Conservation (phyloP, 495 filamentous ascomycete genomes). For the Xylaria telfairii region DNA sequence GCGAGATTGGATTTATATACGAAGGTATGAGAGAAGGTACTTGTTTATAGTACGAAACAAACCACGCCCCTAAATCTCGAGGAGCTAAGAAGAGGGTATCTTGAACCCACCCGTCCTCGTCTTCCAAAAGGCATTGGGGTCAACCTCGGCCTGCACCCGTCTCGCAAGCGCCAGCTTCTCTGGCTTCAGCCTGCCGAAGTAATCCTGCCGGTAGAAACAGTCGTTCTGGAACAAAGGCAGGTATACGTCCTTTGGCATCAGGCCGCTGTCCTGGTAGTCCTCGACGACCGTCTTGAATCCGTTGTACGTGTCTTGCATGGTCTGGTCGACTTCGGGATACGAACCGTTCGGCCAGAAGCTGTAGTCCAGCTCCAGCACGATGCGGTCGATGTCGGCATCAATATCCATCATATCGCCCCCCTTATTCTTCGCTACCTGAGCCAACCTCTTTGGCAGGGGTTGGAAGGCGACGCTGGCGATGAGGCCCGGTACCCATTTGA, state of each 20-base stretch:
- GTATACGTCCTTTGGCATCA: slow-evolving; percentile 55
- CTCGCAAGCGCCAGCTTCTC: slow-evolving; percentile 49
- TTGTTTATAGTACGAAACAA: not conserved
- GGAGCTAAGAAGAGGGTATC: slow-evolving; percentile 26
- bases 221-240: slow-evolving; percentile 68
- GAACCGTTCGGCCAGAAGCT: slow-evolving; percentile 53
- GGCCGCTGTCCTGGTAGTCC: slow-evolving; percentile 38
- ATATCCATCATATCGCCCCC: slow-evolving; percentile 61
- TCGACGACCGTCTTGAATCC: slow-evolving; percentile 51
- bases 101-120: slow-evolving; percentile 62
- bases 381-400: slow-evolving; percentile 57
- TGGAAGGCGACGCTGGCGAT: slow-evolving; percentile 63
- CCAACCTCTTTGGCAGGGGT: slow-evolving; percentile 59
- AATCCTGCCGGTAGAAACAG: slow-evolving; percentile 62
- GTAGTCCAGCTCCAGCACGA: slow-evolving; percentile 65
- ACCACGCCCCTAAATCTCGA: no score
- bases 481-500: slow-evolving; percentile 52
- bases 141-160: slow-evolving; percentile 55
- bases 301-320: slow-evolving; percentile 51
- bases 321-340: slow-evolving; percentile 55
- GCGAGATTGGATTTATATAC: not conserved
- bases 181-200: slow-evolving; percentile 60
- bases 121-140: slow-evolving; percentile 64
- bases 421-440: slow-evolving; percentile 52
- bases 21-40: not conserved